Base-by-base conservation (phyloP, 2,329 filamentous ascomycete species). In the Parastagonospora avenae region DNA sequence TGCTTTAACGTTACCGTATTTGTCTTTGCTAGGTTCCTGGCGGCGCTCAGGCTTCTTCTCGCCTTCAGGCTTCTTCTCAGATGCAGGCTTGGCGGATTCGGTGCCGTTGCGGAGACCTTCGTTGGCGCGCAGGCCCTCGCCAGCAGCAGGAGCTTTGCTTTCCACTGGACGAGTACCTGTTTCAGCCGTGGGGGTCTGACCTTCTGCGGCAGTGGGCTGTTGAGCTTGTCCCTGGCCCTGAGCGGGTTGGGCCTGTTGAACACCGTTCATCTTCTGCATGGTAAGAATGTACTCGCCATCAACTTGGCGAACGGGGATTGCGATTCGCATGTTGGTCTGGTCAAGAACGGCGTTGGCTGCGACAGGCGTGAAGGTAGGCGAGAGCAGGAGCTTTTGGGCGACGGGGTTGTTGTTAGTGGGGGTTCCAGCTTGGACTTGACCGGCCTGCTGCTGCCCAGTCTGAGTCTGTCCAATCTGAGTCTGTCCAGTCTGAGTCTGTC, bases 231-330 rank as follows among this genome's bases (percentile, higher is more conserved):
- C 49, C 15, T 54, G 41, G 14, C 37, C 49, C 15, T 47, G 43
- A 15, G 54, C 52, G 8, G 57, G 44, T 14, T 57, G 54, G 33
- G 57, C 54, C 28, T 55, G 46, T 12, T 42, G 51, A 9, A 36
- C 52, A 19, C 45, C 52, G 14, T 50, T 55, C 62, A 65, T 65
- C 52, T 55, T 56, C 42, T 64, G 54, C 66, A 74, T 71, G 12
- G 64, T 64, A 31, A 74, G 60, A 43, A 74, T 73, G 60, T 57
- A 74, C 48, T 74, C 71, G 44, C 71, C 71, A 46, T 74, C 70
- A 11, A 73, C 46, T 44, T 70, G 67, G 48, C 60, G 48, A 44
- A 74, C 70, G 1, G 71, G 71, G 33, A 74, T 58, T 15, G 71
- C 71, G 38, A 73, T 66, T 29, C 71, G 68, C 63, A 69, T 67